Base-by-base conservation (phyloP, 106 monocot species). In the Gastrodia elata region DNA sequence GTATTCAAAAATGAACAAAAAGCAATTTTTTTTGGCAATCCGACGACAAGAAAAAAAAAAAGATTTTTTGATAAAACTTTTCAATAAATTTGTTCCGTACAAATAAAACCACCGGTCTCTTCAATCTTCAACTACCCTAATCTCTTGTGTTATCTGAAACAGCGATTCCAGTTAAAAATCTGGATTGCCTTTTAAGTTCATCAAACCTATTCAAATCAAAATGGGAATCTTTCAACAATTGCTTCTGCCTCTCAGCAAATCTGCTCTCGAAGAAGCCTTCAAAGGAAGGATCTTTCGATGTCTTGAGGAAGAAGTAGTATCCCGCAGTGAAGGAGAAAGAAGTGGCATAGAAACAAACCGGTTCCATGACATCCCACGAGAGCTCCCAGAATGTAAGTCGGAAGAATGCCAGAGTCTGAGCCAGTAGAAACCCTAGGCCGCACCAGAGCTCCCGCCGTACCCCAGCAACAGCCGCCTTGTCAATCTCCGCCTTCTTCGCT, bases 331-430 rank as follows among this genome's bases (percentile, higher is more conserved):
- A 70, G 26, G 39, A 70, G 70, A n/a, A 14, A 13, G 70, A 70
- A 42, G 70, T 70, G 2, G 27, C 41, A 25, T 22, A 70, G 70
- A 70, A 70, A 25, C 70, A 70, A 26, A 70, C 28, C 13, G 70
- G 70, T 41, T 70, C 70, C 70, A 70, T 70, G 15, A 70, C 70
- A 26, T 70, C 70, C 70, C 70, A 70, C 1, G 70, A 70, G 39
- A 70, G 70, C 22, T 70, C 70, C 70, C 70, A 70, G 70, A 70
- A 70, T 20, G 70, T 70, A 8, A 70, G 70, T 26, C 70, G 6
- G 38, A 70, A 39, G 70, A 70, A 70, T 25, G 41, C 70, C 40
- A 70, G 39, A 5, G 70, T 70, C 22, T 70, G 70, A 10, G 18
- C 26, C 6, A 70, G 5, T 27, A 70, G n/a, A 25, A 70, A 70